phyloP scores from a whole-genome alignment of 345 rosid species.

The Eucalyptus shirleyi region DNA sequence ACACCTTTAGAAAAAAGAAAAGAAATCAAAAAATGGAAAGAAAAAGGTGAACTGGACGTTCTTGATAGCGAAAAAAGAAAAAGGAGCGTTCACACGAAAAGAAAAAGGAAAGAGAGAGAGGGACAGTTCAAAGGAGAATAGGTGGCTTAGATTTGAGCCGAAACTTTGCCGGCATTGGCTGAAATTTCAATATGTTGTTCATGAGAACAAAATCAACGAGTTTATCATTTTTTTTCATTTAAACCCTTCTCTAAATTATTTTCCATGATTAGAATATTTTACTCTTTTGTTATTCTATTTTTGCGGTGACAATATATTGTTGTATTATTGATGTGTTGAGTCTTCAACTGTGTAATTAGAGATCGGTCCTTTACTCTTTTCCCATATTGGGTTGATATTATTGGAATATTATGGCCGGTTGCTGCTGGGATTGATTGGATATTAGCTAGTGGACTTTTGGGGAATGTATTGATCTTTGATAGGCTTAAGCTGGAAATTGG shows the following conservation, averaged over 20 bases:
- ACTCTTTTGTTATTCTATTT: not conserved
- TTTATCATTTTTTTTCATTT: not conserved
- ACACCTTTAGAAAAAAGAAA: not conserved
- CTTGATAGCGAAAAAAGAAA: not conserved
- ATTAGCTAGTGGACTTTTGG: not conserved
- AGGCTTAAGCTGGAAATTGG: accelerated
- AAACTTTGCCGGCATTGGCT: not conserved
- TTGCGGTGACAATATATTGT: accelerated
- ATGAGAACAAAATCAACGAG: not conserved
- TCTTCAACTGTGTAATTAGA: not conserved
- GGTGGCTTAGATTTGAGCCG: not conserved
- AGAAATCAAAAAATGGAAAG: not conserved
- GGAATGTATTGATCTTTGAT: not conserved
- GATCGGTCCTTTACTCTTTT: not conserved
- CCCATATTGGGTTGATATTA: not conserved
- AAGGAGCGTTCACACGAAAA: not conserved
- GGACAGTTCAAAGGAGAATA: not conserved
- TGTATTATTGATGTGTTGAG: not conserved
- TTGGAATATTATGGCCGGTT: not conserved
- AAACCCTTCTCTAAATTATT: not conserved
- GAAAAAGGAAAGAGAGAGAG: not conserved
- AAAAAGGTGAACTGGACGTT: not conserved
- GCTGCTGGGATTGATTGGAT: not conserved
- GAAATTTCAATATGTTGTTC: not conserved
- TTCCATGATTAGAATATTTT: not conserved